phyloP scores from a whole-genome alignment of 345 rosid species.

The Camelina hispida region DNA sequence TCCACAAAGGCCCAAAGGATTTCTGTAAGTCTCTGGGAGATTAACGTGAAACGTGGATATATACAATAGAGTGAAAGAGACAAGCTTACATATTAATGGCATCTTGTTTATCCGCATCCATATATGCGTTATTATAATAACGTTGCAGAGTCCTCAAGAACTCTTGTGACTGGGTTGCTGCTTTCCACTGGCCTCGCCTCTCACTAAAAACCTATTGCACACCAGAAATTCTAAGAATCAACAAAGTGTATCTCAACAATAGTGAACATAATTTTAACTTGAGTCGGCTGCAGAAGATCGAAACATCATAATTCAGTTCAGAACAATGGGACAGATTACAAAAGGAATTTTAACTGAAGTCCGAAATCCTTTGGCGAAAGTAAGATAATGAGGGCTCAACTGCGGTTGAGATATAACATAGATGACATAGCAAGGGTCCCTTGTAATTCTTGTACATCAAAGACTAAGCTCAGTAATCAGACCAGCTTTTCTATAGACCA shows the following conservation, averaged over 20 bases:
- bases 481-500: slow-evolving; percentile 4
- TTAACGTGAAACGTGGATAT: slow-evolving; percentile 27
- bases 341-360: background rate
- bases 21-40: slow-evolving; percentile 20
- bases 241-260: slow-evolving; percentile 20
- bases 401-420: background rate
- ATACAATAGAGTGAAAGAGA: slow-evolving; percentile 22
- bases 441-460: background rate
- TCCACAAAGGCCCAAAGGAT: slow-evolving; percentile 18
- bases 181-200: slow-evolving; percentile 98
- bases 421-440: background rate
- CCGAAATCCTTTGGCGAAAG: background rate
- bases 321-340: slow-evolving; percentile 3
- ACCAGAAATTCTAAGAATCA: slow-evolving; percentile 34
- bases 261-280: slow-evolving; percentile 24
- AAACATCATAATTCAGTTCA: background rate
- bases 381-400: background rate
- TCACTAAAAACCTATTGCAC: slow-evolving; percentile 77
- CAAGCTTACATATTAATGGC: slow-evolving; percentile 87
- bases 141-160: slow-evolving; percentile 97
- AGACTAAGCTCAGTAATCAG: slow-evolving; percentile 4
- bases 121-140: slow-evolving; percentile 91
- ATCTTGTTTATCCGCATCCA: slow-evolving; percentile 94
- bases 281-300: slow-evolving; percentile 10
- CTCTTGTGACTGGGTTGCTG: slow-evolving; percentile 98